These are phyloP conservation scores for Aspergillus sp. DNA, from an alignment of 2,329 filamentous ascomycete species.

Conservation along the genomic window DNA sequence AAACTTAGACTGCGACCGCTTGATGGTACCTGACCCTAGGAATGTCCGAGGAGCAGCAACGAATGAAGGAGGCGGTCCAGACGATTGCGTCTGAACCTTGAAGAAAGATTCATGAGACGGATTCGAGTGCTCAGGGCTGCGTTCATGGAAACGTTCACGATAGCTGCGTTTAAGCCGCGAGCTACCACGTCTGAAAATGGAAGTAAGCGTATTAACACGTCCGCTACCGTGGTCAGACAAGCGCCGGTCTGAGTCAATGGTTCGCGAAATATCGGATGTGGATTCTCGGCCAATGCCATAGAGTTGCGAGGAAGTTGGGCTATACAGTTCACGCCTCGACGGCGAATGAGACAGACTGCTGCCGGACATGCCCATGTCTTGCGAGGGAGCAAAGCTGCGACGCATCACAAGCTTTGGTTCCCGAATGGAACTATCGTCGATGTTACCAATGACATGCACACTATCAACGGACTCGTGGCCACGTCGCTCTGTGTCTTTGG, in stretches of 20 bases:
- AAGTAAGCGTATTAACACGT: constrained; percentile 60
- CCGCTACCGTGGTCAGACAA: constrained; percentile 56
- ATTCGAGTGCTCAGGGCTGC: constrained; percentile 82
- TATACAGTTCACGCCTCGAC: constrained; percentile 46
- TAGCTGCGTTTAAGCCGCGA: constrained; percentile 58
- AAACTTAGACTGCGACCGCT: constrained; percentile 86
- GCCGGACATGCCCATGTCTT: constrained; percentile 36
- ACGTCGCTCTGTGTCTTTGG: constrained; percentile 29
- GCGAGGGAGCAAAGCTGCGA: constrained; percentile 36
- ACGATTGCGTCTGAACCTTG: constrained; percentile 54
- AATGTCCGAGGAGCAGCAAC: constrained; percentile 44
- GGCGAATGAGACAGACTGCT: constrained; percentile 46
- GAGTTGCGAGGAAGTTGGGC: constrained; percentile 57
- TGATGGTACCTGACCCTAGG: constrained; percentile 61
- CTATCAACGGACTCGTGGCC: constrained; percentile 34
- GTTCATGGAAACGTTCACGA: constrained; percentile 50
- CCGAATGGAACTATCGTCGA: constrained; percentile 38
- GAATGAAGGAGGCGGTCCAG: constrained; percentile 41
- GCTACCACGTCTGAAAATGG: constrained; percentile 71
- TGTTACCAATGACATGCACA: constrained; percentile 33
- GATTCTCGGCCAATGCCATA: constrained; percentile 54
- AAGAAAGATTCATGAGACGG: constrained; percentile 86
- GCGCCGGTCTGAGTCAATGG: constrained; percentile 55
- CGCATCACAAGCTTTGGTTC: constrained; percentile 30
- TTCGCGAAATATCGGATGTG: constrained; percentile 55